Evolutionary conservation across 495 filamentous ascomycete genomes (phyloP).

Genomic region (Hypomontagnella submonticulosa): DNA sequence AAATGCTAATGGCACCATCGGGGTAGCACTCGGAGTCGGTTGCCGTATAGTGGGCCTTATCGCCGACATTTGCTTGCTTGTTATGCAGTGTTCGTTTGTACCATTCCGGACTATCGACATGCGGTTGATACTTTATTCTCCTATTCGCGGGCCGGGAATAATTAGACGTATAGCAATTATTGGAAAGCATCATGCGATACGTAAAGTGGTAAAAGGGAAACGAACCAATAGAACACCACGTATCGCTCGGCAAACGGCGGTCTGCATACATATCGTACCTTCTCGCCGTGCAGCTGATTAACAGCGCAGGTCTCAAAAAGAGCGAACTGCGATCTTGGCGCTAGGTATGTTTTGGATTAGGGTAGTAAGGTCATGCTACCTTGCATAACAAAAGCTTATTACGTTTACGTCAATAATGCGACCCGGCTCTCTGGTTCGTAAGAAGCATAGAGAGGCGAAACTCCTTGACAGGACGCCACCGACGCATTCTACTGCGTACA

Average conservation of each 20-base stretch:
- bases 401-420: conserved; percentile 22
- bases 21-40: conserved; percentile 20
- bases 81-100: not conserved
- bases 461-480: conserved; percentile 15
- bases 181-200: conserved; percentile 8
- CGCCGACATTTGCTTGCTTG: conserved; percentile 6
- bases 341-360: not conserved
- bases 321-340: conserved; percentile 12
- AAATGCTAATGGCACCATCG: not conserved
- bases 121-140: too few relatives aligned
- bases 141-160: not conserved
- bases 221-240: not conserved
- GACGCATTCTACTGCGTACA: not conserved
- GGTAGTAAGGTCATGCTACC: not conserved
- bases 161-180: not conserved
- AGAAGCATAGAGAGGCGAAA: not conserved
- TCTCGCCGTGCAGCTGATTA: not conserved
- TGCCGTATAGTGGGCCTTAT: conserved; percentile 22
- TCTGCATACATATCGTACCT: conserved; percentile 18
- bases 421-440: conserved; percentile 1
- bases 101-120: too few relatives aligned
- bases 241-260: conserved; percentile 11
- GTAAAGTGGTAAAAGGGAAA: not conserved
- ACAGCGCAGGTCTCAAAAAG: not conserved
- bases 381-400: not conserved